These are phyloP conservation scores for Rhodamnia argentea DNA, from an alignment of 345 rosid species.

Conservation along the genomic window DNA sequence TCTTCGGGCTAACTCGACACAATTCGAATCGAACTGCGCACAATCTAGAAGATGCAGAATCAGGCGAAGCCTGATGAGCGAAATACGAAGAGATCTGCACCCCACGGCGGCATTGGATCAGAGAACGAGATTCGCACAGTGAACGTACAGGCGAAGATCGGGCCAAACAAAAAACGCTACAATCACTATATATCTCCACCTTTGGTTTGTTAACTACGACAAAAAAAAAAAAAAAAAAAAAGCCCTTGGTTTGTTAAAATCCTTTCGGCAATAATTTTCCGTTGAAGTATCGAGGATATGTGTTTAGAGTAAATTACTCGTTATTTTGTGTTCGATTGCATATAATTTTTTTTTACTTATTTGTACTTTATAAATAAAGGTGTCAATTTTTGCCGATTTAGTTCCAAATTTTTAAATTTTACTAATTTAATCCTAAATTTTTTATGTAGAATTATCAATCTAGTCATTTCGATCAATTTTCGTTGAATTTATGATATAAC, in stretches of 20 bases:
- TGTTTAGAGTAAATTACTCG: not conserved
- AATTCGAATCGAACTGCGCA: not conserved
- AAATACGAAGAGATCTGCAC: not conserved
- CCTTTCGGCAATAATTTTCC: not conserved
- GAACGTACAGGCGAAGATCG: not conserved
- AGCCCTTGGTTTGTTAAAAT: not conserved
- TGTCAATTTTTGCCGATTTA: too few relatives aligned
- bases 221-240: not conserved
- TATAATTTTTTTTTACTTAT: too few relatives aligned
- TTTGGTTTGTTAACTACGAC: not conserved
- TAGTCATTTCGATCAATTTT: not conserved
- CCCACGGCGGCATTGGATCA: not conserved
- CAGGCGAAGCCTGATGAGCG: not conserved
- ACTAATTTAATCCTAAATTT: not conserved
- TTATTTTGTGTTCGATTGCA: not conserved
- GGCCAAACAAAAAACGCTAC: not conserved
- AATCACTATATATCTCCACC: not conserved
- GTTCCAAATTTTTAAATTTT: not conserved
- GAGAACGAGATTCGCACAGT: not conserved
- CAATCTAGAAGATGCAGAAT: not conserved
- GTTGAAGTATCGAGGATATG: not conserved
- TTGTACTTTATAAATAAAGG: too few relatives aligned
- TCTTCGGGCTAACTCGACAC: too few relatives aligned
- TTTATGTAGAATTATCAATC: not conserved
- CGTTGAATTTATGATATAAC: fast-evolving